Evolutionary conservation across 371 early-diverging fungal genomes (phyloP), one percentile per base, ranked within the genome.

Genomic region (Mortierella sp.): DNA sequence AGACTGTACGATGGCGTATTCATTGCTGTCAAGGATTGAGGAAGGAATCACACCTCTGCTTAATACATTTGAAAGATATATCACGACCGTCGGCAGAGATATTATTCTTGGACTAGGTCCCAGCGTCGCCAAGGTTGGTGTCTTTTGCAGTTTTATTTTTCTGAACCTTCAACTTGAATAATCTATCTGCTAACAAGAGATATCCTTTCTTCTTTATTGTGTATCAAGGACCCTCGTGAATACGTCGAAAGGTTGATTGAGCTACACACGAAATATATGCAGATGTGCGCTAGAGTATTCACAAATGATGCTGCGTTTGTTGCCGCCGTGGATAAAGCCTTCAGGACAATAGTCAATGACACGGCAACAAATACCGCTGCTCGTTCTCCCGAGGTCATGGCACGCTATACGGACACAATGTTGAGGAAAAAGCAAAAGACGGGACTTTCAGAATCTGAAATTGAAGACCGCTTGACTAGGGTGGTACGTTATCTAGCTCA

Each of bases 301-400:
- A 68, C 84, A 7, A 83, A 85, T 24, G 93, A 96, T 72, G 85
- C 93, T 0, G 67, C 86, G 6, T 96, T 95, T 83, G 89, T 92
- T 2, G 95, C 94, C 1, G 91, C 96, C 22, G 87, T 95, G 21
- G 97, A 97, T 75, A 96, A 96, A 86, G 95, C 94, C 0, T 94
- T 94, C 78, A 87, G 95, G 45, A 82, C 88, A 2, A 86, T 95
- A n/a, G 86, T 94, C 45, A 95, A 96, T 82, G 91, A 92, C 47
- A 76, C 88, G 9, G 79, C 83, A 1, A 83, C 83, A 22, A 87
- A 87, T 53, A 61, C 87, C 11, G 74, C 85, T 13, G 87, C 90
- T 13, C 87, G 89, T 52, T 88, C 91, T 13, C 92, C 96, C 0
- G 96, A 97, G 70, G 88, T 93, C 19, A 82, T 96, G 40, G 95